phyloP scores from a whole-genome alignment of 805 yeast species.

The Schizosaccharomyces cryophilus region DNA sequence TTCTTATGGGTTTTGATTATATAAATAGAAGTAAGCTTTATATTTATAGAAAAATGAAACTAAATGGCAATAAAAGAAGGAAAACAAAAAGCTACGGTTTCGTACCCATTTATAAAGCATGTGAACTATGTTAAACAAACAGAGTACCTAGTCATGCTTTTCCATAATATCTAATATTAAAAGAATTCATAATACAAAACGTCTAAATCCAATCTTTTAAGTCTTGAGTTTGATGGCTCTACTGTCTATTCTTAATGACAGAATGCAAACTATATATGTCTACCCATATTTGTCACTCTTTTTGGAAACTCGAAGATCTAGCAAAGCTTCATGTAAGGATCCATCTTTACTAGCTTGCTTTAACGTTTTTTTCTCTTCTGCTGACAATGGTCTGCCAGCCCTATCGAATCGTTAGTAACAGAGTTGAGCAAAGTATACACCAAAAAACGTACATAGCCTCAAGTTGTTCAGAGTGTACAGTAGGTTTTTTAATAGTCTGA shows the following conservation, averaged over 20 bases:
- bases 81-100: too few species aligned
- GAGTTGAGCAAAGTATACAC: not conserved
- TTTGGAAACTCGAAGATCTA: not conserved
- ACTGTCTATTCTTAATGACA: not conserved
- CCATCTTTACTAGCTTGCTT: not conserved
- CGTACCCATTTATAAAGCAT: too few species aligned
- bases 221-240: not conserved
- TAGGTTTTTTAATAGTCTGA: not conserved
- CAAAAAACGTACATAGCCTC: not conserved
- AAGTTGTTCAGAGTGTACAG: not conserved
- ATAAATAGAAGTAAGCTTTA: too few species aligned
- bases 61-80: too few species aligned
- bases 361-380: not conserved
- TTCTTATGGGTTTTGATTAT: too few species aligned
- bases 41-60: too few species aligned
- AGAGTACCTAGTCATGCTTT: too few species aligned
- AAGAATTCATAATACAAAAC: not conserved
- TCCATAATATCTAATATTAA: too few species aligned
- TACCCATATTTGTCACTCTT: conserved; percentile 3
- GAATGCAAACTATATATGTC: too few species aligned
- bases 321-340: conserved; percentile 1
- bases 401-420: not conserved
- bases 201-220: not conserved
- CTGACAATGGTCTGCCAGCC: not conserved
- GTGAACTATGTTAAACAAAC: too few species aligned